A percentile compares a stretch with the other conserved stretches of the same genome.
Evolutionary conservation across 176 grass and related monocot species (phyloP).

Genomic region (Musa troglodytarum): DNA sequence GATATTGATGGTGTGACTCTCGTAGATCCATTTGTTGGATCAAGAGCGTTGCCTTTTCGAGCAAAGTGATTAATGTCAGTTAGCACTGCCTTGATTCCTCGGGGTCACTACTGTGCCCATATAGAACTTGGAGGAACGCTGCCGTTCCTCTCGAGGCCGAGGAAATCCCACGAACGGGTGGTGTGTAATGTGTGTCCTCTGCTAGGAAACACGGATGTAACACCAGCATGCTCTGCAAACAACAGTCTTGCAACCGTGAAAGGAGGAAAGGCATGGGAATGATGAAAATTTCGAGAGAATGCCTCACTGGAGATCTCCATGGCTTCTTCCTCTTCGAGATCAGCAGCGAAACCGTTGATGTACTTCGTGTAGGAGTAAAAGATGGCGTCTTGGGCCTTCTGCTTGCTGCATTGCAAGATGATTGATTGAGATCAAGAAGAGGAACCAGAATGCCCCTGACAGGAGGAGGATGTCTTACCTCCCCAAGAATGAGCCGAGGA

Average conservation of each 20-base stretch:
- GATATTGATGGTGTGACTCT: too few relatives aligned
- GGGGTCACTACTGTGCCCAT: constrained; percentile 27
- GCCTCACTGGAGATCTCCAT: constrained; percentile 44
- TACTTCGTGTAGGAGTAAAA: constrained; percentile 87
- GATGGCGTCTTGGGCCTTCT: constrained; percentile 59
- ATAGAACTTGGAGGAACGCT: constrained; percentile 32
- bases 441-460: background rate
- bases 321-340: constrained; percentile 51
- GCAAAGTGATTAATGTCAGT: too few relatives aligned
- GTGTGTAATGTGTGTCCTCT: constrained; percentile 72
- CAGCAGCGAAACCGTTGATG: constrained; percentile 93
- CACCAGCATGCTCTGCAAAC: constrained; percentile 54
- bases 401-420: constrained; percentile 32
- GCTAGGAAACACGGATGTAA: constrained; percentile 77
- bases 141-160: constrained; percentile 56
- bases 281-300: background rate
- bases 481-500: constrained; percentile 57
- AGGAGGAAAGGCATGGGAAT: background rate
- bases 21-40: too few relatives aligned
- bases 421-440: background rate
- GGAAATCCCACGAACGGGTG: constrained; percentile 84
- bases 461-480: constrained; percentile 35
- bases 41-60: too few relatives aligned
- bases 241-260: background rate
- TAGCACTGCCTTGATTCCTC: too few relatives aligned